Base-by-base conservation (phyloP, 2,329 filamentous ascomycete species). In the Neonectria magnoliae region DNA sequence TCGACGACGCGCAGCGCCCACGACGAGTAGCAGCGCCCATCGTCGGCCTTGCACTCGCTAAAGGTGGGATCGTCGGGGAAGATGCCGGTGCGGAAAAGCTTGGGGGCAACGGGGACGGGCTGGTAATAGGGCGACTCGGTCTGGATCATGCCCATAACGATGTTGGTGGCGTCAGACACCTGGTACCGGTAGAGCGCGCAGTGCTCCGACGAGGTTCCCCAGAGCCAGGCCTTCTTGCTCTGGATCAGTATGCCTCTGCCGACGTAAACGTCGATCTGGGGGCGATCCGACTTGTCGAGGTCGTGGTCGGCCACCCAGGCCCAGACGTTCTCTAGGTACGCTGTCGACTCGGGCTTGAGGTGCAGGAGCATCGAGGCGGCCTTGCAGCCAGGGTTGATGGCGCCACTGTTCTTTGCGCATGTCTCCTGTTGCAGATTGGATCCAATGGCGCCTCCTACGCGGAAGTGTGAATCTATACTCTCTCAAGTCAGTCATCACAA, bases 251-350 rank as follows among this genome's bases (percentile, higher is more conserved):
- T 71, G 20, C 81, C 80, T 20, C 80, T 3, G 69, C 80, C 3
- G 65, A 25, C 72, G 58, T 77, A 57, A 7, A n/a, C 44, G 20
- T 57, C 55, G 16, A 57, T 57, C 13, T 57, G 18, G 44, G 22
- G 22, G 22, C 22, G 22, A 25, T 27, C 29, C 27, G 18, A 25
- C 11, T 38, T 25, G 20, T 76, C 71, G 0, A 74, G 31, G 69
- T 92, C 90, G 76, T 92, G 90, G 72, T 92, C 90, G 1, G 90
- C 86, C 14, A 88, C 86, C 90, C 89, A 92, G 68, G 88, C 85
- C 88, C 89, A 91, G 62, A 82, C 77, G 67, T 87, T 83, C 65
- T 84, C 80, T 25, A 83, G 68, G 62, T 84, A 84, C 8, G 84
- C 86, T n/a, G 84, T 85, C 38, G 81, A 77, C 25, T 76, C 53